Percentiles rank a stretch among this genome's conserved stretches.
phyloP scores from a whole-genome alignment of 768 basidiomycete species.

The Mycena galopus region DNA sequence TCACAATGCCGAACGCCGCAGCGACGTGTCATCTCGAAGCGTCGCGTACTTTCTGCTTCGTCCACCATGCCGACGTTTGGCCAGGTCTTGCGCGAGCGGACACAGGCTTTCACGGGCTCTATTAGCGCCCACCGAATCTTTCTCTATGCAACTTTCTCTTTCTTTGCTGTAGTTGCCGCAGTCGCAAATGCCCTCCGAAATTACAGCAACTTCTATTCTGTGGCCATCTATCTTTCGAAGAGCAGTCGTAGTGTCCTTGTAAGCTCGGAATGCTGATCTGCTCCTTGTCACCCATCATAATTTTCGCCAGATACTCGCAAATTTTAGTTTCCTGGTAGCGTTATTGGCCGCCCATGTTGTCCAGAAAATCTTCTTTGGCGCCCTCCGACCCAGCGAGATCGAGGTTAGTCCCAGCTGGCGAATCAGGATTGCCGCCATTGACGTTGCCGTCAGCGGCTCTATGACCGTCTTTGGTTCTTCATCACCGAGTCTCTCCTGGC shows the following conservation, averaged over 20 bases:
- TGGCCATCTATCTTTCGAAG: constrained; percentile 92
- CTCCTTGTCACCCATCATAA: neutral
- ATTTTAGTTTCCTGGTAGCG: constrained; percentile 86
- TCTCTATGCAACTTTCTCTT: constrained; percentile 77
- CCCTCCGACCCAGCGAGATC: constrained; percentile 87
- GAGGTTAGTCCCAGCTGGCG: constrained; percentile 71
- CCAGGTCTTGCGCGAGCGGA: constrained; percentile 62
- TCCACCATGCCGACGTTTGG: constrained; percentile 56
- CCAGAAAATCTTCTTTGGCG: constrained; percentile 93
- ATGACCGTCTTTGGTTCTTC: constrained; percentile 98
- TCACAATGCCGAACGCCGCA: neutral
- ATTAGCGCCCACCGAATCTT: constrained; percentile 75
- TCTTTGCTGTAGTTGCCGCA: constrained; percentile 76
- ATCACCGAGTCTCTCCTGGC: constrained; percentile 96
- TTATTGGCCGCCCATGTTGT: constrained; percentile 82
- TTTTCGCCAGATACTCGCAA: constrained; percentile 81
- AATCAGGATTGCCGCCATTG: neutral
- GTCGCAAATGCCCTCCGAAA: constrained; percentile 85
- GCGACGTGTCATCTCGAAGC: neutral
- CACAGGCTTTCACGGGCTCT: constrained; percentile 62
- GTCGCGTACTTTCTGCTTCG: neutral
- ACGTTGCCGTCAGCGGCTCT: constrained; percentile 75
- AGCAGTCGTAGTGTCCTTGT: constrained; percentile 95
- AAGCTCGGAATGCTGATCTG: constrained; percentile 40
- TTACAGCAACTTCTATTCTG: constrained; percentile 94